Base-by-base conservation (phyloP, 192 early-diverging fungal species). In the Backusella circina region DNA sequence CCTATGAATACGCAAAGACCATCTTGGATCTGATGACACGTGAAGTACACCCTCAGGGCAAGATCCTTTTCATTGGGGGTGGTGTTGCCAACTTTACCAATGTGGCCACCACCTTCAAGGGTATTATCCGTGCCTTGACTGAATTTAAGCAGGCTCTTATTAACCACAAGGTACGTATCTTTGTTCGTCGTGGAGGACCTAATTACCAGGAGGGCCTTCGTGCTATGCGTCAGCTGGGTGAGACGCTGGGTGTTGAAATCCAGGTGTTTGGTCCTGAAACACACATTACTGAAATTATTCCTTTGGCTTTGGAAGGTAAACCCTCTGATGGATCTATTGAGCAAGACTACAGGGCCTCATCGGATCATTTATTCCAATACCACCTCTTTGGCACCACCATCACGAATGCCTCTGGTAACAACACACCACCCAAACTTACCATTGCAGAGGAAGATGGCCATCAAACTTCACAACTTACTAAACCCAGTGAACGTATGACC, bases 81-180 rank as follows among this genome's bases (percentile, higher is more conserved):
- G 97, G 97, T 82, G 98, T 99, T 77, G 97, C 96, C 85, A 99
- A 99, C 91, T 99, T 99, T 77, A 99, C 97, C 84, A 99, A 98
- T 86, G 97, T 99, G 37, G 95, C 95, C 9, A 90, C 96, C 31
- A 99, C 97, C 7, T 98, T 99, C 92, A 99, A 99, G 93, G 97
- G 97, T 77, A 93, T 99, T 81, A 95, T 97, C 75, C 93, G 93
- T 66, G 96, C 96, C 35, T 86, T 99, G 71, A 90, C 89, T 70
- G 96, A 97, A 83, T 99, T 91, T 90, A 93, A 95, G 84, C 92
- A 94, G 85, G 84, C 87, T 36, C 85, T 99, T 74, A 94, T 93
- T 74, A 84, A 83, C 71, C 95, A 96, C 86, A 90, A 93, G 61
- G 95, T 97, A 54, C 93, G 93, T 83, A 93, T 99, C 74, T 98